Conservation (phyloP, 495 filamentous ascomycete species). For the Penicillium ochrochloron region DNA sequence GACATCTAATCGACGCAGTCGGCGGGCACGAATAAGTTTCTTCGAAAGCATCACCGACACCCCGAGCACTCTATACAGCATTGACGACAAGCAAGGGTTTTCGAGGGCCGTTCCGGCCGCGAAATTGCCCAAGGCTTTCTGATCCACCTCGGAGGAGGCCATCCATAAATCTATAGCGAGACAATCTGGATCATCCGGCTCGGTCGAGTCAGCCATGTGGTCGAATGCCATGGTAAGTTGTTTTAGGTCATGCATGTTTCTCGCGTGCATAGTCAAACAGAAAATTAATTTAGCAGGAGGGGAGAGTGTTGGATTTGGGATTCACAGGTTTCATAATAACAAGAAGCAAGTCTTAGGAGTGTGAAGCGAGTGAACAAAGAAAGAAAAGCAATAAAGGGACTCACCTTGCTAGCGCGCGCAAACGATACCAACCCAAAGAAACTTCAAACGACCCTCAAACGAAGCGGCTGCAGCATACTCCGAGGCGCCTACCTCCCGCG, state of each 20-base stretch:
- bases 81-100: conserved; percentile 75
- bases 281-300: background rate
- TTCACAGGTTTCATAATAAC: background rate
- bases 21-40: conserved; percentile 81
- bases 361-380: background rate
- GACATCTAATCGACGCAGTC: conserved; percentile 80
- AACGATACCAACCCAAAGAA: conserved; percentile 26
- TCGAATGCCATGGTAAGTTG: background rate
- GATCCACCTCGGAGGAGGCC: conserved; percentile 95
- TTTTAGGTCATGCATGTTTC: background rate
- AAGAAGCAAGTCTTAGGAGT: background rate
- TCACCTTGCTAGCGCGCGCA: conserved; percentile 43
- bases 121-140: conserved; percentile 90
- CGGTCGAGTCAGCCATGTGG: conserved; percentile 28
- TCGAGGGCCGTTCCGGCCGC: conserved; percentile 73
- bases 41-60: conserved; percentile 86
- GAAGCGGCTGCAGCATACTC: conserved; percentile 43
- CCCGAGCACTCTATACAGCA: conserved; percentile 88
- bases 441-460: conserved; percentile 34
- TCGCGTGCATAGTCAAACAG: background rate
- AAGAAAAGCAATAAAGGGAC: conserved; percentile 16
- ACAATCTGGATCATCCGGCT: conserved; percentile 25
- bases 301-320: background rate
- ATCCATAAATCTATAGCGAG: conserved; percentile 59
- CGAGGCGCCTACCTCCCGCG: conserved; percentile 28